Evolutionary conservation across 257 asterid genomes (phyloP), one percentile per base, ranked within the genome.

Genomic region (Gentiana dahurica): DNA sequence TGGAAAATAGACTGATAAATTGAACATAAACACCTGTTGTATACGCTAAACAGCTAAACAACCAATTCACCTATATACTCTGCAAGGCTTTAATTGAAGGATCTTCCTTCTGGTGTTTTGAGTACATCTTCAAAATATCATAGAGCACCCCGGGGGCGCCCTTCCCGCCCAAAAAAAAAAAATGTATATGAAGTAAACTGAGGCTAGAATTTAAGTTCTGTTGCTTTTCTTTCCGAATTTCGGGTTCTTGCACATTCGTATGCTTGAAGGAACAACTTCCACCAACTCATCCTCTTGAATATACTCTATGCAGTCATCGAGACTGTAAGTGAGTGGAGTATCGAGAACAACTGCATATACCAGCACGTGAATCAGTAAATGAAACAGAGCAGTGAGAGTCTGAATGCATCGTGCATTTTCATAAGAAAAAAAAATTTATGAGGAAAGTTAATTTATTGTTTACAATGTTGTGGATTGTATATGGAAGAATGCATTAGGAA

Each of bases 261-360:
- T 83, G 77, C 97, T 92, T 33, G 61, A 34, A 33, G 99, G 99
- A 36, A 97, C 85, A 54, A 92, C 94, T 69, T 92, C 99, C 59
- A 92, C 99, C 58, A 92, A 89, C 71, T 92, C 99, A 4, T 92
- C 99, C 80, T 92, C 97, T 83, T 92, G 95, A 74, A 92, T 92
- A 84, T 92, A 92, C 71, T 92, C 99, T 58, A 92, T 92, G 88
- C 99, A 92, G 79, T 92, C 99, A 51, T 92, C 99, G 61, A 92
- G 73, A 75, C 99, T 92, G 77, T 78, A 92, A 53, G 80, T 94
- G 66, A 78, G 53, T 5, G 94, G 83, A 15, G 95, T 77, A 70
- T 92, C 99, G 54, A 92, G 86, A 75, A 92, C 84, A 71, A 88
- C 97, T 92, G 62, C 71, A 65, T 24, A 51, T 49, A 70, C 24